Evolutionary conservation across 208 protist genomes (phyloP), one percentile per base, ranked within the genome.

Genomic region (Acanthamoeba healyi): DNA sequence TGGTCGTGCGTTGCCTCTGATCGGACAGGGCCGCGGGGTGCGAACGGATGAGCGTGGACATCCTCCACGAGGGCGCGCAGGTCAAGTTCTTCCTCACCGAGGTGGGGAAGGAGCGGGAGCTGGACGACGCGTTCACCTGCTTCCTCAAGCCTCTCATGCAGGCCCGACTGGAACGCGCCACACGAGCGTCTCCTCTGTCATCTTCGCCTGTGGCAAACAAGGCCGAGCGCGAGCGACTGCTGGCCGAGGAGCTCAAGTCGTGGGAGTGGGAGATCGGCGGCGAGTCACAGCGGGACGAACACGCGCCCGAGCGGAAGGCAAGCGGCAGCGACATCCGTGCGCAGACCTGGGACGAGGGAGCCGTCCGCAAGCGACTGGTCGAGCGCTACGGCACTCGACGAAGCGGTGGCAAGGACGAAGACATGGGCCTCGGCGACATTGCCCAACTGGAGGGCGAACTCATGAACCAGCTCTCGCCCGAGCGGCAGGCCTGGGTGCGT

Each of bases 81-180:
- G 65, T 74, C 32, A 74, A 74, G 65, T 74, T 74, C 65, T 74
- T 74, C 65, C 36, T 74, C 15, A 74, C 65, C 26, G 65, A 74
- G 65, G n/a, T 26, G 32, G 65, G 65, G 9, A 74, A 74, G 19
- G 65, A 74, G 65, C 36, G 32, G n/a, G 65, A 74, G 36, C 65
- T 74, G 24, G 65, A 74, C 32, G 65, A 74, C 65, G 65, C 65
- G n/a, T 74, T 74, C 19, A 22, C 36, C 32, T 26, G 36, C 65
- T 74, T 74, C 29, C 65, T 74, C 65, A 74, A 74, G 65, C 65
- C n/a, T 3, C n/a, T 74, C 17, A 9, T 67, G 5, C 61, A 67
- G 29, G 44, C 9, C 44, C 44, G 44, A 4, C 44, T 15, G 44
- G 44, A 49, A 4, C 44, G 4, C 44, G 12, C 44, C 44, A 4